Conservation (phyloP, 2,329 filamentous ascomycete species). For the Zymoseptoria ardabiliae region DNA sequence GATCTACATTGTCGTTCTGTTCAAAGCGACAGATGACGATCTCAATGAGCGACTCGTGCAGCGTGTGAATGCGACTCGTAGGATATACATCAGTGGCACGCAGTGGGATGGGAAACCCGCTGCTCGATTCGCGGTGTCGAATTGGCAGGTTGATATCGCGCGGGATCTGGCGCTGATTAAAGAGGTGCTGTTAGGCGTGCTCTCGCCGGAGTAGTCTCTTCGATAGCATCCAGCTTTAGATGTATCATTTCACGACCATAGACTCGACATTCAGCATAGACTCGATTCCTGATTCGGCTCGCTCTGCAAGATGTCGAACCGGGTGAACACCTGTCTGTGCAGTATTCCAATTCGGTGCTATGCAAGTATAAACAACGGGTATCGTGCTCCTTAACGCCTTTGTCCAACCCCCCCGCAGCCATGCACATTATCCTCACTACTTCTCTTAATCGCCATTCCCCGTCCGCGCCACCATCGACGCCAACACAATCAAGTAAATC, state of each 20-base stretch:
- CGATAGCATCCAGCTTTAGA: neutral
- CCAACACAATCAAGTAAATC: slow-evolving; percentile 60
- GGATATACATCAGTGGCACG: slow-evolving; percentile 78
- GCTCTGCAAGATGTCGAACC: neutral
- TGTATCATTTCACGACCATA: neutral
- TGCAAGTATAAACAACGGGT: neutral
- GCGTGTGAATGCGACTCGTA: slow-evolving; percentile 64
- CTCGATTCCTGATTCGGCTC: neutral
- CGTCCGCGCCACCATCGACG: slow-evolving; percentile 26
- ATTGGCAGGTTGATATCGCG: slow-evolving; percentile 68
- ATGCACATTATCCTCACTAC: neutral
- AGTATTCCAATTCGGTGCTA: neutral
- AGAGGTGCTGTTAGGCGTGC: slow-evolving; percentile 45
- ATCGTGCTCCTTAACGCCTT: neutral
- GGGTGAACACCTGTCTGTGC: neutral
- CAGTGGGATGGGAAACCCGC: slow-evolving; percentile 67
- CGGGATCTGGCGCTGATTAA: slow-evolving; percentile 60
- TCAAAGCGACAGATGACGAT: slow-evolving; percentile 59
- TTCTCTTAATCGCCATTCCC: slow-evolving; percentile 19
- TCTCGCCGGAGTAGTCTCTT: neutral
- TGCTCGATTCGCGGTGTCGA: slow-evolving; percentile 76
- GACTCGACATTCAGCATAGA: neutral
- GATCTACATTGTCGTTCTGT: slow-evolving; percentile 67
- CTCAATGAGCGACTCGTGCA: slow-evolving; percentile 62
- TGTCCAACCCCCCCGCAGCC: neutral